Evolutionary conservation across 768 basidiomycete species (phyloP).

Genomic region (Russula virescens): DNA sequence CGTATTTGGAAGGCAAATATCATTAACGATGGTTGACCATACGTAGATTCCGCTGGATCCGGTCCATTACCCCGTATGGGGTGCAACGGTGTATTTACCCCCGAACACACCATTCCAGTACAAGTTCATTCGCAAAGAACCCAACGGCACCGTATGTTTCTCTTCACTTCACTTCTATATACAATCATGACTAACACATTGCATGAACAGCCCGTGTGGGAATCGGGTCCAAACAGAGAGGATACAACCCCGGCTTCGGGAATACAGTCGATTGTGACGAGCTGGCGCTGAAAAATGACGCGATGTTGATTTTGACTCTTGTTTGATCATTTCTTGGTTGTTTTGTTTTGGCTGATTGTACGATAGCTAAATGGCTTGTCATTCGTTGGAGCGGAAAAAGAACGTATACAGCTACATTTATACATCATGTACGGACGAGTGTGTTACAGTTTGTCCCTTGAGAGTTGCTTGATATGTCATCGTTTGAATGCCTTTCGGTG

Average conservation of each 20-base stretch:
- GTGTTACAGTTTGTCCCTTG: no score
- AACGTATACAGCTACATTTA: no score
- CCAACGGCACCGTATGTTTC: constrained; percentile 40
- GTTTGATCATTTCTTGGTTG: background rate
- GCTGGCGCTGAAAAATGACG: constrained; percentile 38
- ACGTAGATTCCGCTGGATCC: constrained; percentile 47
- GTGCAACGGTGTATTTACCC: constrained; percentile 44
- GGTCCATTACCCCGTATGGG: constrained; percentile 51
- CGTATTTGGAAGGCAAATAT: background rate
- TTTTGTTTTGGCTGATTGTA: background rate
- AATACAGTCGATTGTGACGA: constrained; percentile 35
- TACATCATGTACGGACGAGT: no score
- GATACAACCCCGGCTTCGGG: constrained; percentile 34
- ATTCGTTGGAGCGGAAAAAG: no score
- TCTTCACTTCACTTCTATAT: background rate
- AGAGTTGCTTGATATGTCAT: no score
- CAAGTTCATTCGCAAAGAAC: constrained; percentile 56
- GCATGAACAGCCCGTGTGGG: constrained; percentile 41
- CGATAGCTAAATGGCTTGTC: no score
- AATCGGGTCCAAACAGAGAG: constrained; percentile 54
- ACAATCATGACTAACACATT: background rate
- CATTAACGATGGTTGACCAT: background rate
- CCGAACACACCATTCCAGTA: constrained; percentile 47
- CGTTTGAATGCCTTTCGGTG: no score
- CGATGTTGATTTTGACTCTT: background rate